A percentile compares a stretch with the other conserved stretches of the same genome.
phyloP scores from a whole-genome alignment of 495 filamentous ascomycete genomes.

The Patellaria atrata region DNA sequence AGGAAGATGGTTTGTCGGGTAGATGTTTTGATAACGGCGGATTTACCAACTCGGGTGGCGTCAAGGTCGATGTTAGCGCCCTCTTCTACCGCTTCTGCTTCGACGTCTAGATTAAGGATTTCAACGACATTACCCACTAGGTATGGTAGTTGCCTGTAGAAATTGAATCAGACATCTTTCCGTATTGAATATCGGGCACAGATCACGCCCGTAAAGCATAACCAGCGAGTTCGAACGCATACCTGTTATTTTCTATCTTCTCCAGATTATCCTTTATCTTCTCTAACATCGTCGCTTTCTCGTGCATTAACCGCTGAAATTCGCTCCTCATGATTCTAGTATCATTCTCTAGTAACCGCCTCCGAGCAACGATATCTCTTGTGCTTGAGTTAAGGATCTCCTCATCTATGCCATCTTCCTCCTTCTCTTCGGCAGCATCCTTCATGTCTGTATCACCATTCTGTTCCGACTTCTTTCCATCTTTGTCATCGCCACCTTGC shows the following conservation, averaged over 20 bases:
- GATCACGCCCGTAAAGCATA: constrained; percentile 3
- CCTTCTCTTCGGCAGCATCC: constrained; percentile 47
- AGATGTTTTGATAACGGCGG: constrained; percentile 99
- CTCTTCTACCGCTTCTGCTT: constrained; percentile 89
- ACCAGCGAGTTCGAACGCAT: constrained; percentile 18
- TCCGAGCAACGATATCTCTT: constrained; percentile 77
- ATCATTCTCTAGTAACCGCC: constrained; percentile 88
- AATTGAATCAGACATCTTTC: constrained; percentile 8
- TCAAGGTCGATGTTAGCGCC: constrained; percentile 98
- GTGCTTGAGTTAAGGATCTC: constrained; percentile 85
- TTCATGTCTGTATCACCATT: constrained; percentile 85
- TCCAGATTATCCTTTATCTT: constrained; percentile 98
- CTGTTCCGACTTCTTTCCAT: constrained; percentile 32
- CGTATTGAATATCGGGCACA: no score
- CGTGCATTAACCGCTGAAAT: constrained; percentile 81
- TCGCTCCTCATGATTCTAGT: constrained; percentile 98
- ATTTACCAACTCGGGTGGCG: constrained; percentile 92
- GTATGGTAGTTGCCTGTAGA: constrained; percentile 79
- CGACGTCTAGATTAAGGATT: constrained; percentile 88
- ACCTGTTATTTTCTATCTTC: constrained; percentile 99
- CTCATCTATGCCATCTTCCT: constrained; percentile 57
- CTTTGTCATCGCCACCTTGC: constrained; percentile 44
- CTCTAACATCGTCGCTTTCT: constrained; percentile 87
- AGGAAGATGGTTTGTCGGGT: constrained; percentile 98
- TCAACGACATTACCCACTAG: constrained; percentile 98